These are phyloP conservation scores for Chaetomium globosum DNA, from an alignment of 2,329 filamentous ascomycete genomes.

Conservation along the genomic window DNA sequence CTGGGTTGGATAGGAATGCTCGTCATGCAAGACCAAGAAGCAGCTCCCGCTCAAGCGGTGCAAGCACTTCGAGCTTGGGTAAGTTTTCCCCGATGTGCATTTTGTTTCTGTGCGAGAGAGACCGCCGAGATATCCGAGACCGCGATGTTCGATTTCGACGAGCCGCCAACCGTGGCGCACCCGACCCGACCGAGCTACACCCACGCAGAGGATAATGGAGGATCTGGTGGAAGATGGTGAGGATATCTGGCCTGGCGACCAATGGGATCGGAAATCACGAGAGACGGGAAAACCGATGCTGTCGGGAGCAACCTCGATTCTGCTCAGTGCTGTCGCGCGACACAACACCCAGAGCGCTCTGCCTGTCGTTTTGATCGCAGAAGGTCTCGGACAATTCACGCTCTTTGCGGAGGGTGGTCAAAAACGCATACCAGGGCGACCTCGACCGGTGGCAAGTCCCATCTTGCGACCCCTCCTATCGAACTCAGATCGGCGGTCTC, in stretches of 20 bases:
- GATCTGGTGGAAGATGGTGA: too few species aligned
- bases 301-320: neutral
- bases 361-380: neutral
- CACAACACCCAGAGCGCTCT: neutral
- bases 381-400: neutral
- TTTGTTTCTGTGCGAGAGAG: slow-evolving; percentile 24
- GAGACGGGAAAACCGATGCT: neutral
- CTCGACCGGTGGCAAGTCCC: neutral
- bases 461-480: neutral
- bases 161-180: neutral
- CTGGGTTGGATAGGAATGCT: slow-evolving; percentile 67
- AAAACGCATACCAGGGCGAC: neutral
- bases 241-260: neutral
- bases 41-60: slow-evolving; percentile 98
- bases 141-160: slow-evolving; percentile 13
- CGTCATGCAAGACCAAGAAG: slow-evolving; percentile 95
- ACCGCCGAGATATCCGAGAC: slow-evolving; percentile 26
- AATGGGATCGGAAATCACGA: neutral
- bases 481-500: slow-evolving; percentile 25
- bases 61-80: slow-evolving; percentile 99
- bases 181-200: neutral
- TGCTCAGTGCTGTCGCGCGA: neutral
- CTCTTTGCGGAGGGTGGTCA: neutral
- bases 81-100: slow-evolving; percentile 47
- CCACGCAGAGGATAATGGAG: neutral